Evolutionary conservation across 1,139 yeast genomes (phyloP), one percentile per base, ranked within the genome.

Genomic region (Geotrichum siamense): DNA sequence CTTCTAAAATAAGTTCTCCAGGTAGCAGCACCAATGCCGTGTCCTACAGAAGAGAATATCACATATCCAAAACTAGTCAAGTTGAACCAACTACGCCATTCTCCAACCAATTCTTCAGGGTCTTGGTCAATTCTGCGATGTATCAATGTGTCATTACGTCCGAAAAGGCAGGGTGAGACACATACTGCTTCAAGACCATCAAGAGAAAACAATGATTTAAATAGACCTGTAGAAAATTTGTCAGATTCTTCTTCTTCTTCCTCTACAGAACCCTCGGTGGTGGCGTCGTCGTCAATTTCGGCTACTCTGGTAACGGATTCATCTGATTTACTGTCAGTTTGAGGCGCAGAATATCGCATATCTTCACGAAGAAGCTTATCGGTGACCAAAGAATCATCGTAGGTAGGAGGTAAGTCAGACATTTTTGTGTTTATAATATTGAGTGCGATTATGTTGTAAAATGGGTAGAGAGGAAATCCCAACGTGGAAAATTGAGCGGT

Each of bases 151-250:
- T 29, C 22, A 4, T 32, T 35, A n/a, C 30, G 29, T 8, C 39
- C 44, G 35, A 41, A 35, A 12, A 41, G 26, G 17, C 39, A 41
- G 9, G 44, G 36, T 2, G 26, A 29, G 20, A 23, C 17, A 33
- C 27, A 19, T 4, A 27, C 35, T 26, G 44, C 31, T 6, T 23
- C 28, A 21, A 35, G 29, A 27, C 21, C 39, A 28, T 23, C 22
- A 32, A 23, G 29, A 29, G 23, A 41, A 23, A 10, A 26, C 39
- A 15, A 29, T 2, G 22, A 29, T 8, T 19, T 5, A 13, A 4
- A 22, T 16, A 33, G 19, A 8, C 26, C 25, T 5, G 20, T 31
- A 5, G 8, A 8, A 26, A 33, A 33, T 20, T 33, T 20, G 27
- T 6, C 25, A 13, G 37, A 13, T 10, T 12, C 27, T n/a, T 12